phyloP scores from a whole-genome alignment of 2,329 filamentous ascomycete species.

The Phialocephala sp. region DNA sequence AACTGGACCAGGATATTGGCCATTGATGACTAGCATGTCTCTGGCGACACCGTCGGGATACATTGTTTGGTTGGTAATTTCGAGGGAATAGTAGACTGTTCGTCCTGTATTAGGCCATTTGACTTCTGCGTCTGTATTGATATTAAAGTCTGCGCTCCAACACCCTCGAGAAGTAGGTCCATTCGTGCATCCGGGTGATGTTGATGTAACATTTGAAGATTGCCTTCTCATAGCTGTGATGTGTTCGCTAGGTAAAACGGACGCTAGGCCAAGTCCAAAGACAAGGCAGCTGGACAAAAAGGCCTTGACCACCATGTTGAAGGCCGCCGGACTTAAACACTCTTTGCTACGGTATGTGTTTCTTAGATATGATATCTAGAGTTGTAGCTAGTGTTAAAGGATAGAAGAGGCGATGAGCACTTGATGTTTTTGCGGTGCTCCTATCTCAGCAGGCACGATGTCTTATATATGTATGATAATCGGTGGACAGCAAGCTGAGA shows the following conservation, averaged over 20 bases:
- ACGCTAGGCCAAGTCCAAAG: constrained; percentile 20
- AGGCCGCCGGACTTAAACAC: background rate
- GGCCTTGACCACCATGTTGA: constrained; percentile 12
- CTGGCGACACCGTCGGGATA: constrained; percentile 46
- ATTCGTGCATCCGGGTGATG: constrained; percentile 16
- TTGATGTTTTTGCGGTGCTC: background rate
- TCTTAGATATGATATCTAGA: too few relatives aligned
- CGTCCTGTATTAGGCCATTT: constrained; percentile 25
- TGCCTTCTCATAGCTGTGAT: constrained; percentile 2
- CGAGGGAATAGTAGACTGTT: constrained; percentile 23
- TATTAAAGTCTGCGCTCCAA: constrained; percentile 21
- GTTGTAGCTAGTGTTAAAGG: too few relatives aligned
- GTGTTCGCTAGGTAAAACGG: constrained; percentile 9
- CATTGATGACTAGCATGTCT: constrained; percentile 58
- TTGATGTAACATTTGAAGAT: background rate
- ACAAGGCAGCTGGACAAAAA: constrained; percentile 11
- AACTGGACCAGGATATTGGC: constrained; percentile 42
- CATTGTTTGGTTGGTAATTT: constrained; percentile 28
- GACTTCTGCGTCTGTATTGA: constrained; percentile 24
- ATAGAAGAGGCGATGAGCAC: too few relatives aligned
- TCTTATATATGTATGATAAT: background rate
- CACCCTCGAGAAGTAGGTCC: constrained; percentile 19
- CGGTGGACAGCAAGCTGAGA: background rate
- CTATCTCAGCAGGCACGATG: background rate
- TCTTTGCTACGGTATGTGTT: too few relatives aligned